phyloP scores from a whole-genome alignment of 768 basidiomycete genomes.

The Auriculariales sp. region DNA sequence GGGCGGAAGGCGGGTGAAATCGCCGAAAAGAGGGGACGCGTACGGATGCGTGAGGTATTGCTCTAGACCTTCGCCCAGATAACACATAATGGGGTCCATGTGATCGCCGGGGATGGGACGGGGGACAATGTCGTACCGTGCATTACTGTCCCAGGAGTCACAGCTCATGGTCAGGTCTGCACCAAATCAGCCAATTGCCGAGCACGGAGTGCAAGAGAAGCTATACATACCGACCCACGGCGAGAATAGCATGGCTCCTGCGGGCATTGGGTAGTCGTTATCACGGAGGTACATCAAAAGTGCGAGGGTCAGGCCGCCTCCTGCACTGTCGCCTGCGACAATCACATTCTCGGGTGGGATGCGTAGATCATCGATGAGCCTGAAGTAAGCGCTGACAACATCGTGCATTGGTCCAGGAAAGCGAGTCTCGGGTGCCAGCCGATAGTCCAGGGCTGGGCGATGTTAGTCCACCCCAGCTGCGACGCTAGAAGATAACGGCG shows the following conservation, averaged over 20 bases:
- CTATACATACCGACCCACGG: slow-evolving; percentile 81
- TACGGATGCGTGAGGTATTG: slow-evolving; percentile 91
- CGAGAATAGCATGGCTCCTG: slow-evolving; percentile 77
- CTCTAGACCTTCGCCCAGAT: slow-evolving; percentile 57
- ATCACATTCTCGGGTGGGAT: slow-evolving; percentile 88
- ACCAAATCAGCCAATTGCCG: neutral
- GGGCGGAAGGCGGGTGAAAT: slow-evolving; percentile 75
- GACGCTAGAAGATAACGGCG: neutral
- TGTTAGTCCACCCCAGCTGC: neutral
- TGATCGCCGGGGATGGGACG: slow-evolving; percentile 62
- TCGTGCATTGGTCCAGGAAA: slow-evolving; percentile 88
- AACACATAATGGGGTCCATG: slow-evolving; percentile 86
- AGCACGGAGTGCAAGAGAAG: neutral
- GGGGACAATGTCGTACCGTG: slow-evolving; percentile 71
- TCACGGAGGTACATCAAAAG: slow-evolving; percentile 92
- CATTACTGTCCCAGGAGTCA: slow-evolving; percentile 95
- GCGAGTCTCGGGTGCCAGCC: slow-evolving; percentile 85
- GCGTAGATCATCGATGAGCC: slow-evolving; percentile 73
- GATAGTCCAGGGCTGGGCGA: slow-evolving; percentile 72
- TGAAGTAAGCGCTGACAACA: slow-evolving; percentile 72
- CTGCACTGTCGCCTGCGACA: slow-evolving; percentile 84
- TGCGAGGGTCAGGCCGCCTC: slow-evolving; percentile 76
- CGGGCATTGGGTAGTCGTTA: slow-evolving; percentile 69
- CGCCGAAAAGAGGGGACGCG: slow-evolving; percentile 86
- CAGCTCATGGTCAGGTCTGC: slow-evolving; percentile 91